These are phyloP conservation scores for Massariosphaeria phaeospora DNA, from an alignment of 495 filamentous ascomycete species.

Conservation along the genomic window DNA sequence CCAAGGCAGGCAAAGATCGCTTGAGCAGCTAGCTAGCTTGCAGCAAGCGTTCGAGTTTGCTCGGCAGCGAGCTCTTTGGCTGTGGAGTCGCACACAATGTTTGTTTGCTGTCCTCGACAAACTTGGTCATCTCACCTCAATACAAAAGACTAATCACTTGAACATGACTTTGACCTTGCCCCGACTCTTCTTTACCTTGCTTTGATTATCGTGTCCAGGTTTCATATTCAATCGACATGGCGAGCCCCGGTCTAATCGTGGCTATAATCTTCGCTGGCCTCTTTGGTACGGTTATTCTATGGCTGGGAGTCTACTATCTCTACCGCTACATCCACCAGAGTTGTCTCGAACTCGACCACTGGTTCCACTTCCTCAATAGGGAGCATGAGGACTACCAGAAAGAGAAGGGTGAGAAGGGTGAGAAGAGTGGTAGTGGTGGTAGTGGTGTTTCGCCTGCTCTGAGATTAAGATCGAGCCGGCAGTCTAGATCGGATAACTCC, in stretches of 20 bases:
- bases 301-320: slow-evolving; percentile 16
- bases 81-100: background rate
- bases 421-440: no score
- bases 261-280: slow-evolving; percentile 19
- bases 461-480: no score
- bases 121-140: background rate
- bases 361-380: background rate
- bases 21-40: no score
- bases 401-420: background rate
- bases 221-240: no score
- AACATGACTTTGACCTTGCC: background rate
- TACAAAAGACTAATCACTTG: background rate
- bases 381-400: slow-evolving; percentile 5
- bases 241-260: background rate
- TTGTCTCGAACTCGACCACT: slow-evolving; percentile 3
- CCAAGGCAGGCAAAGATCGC: no score
- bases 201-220: background rate
- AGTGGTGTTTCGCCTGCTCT: no score
- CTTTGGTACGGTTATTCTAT: slow-evolving; percentile 17
- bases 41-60: no score
- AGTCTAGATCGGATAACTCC: background rate
- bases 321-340: slow-evolving; percentile 9
- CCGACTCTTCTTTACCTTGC: background rate
- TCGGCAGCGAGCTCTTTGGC: no score
- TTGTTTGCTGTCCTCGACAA: background rate